A percentile compares a stretch with the other conserved stretches of the same genome.
phyloP scores from a whole-genome alignment of 148 eudicot genomes.

The Persicaria maculosa region DNA sequence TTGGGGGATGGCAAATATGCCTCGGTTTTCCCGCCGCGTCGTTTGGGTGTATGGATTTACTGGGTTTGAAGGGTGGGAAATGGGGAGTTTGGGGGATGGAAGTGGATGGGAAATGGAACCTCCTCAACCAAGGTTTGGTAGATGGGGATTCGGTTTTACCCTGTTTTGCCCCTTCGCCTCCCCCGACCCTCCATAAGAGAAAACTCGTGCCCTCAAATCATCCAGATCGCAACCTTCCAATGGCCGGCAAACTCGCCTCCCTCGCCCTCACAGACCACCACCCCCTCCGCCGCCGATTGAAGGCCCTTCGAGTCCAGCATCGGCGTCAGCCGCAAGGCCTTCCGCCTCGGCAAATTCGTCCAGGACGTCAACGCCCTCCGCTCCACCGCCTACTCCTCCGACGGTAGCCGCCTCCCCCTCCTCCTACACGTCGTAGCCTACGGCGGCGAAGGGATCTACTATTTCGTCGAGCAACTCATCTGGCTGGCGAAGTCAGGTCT shows the following conservation, averaged over 20 bases:
- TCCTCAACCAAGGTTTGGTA: too few species aligned
- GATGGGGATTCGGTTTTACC: too few species aligned
- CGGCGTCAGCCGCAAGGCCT: constrained; percentile 86
- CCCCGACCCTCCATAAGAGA: too few species aligned
- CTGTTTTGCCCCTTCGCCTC: too few species aligned
- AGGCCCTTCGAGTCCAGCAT: constrained; percentile 70
- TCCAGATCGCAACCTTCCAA: not conserved
- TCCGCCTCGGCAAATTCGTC: constrained; percentile 83
- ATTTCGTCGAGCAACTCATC: constrained; percentile 73
- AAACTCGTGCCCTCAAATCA: too few species aligned
- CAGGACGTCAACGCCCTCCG: constrained; percentile 77
- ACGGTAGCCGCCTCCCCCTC: not conserved
- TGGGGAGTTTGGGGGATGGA: too few species aligned
- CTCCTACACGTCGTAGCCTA: constrained; percentile 46
- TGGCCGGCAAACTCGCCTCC: constrained; percentile 32
- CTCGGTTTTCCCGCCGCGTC: too few species aligned
- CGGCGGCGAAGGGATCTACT: constrained; percentile 88
- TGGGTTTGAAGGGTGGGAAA: too few species aligned
- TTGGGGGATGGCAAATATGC: too few species aligned
- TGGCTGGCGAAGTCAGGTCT: constrained; percentile 82
- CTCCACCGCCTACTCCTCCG: not conserved
- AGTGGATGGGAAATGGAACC: too few species aligned
- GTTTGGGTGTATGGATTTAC: too few species aligned
- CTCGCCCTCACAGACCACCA: constrained; percentile 34
- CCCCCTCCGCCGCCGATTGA: constrained; percentile 37